Evolutionary conservation across 2,329 filamentous ascomycete species (phyloP).

Genomic region (Fusarium devonianum): DNA sequence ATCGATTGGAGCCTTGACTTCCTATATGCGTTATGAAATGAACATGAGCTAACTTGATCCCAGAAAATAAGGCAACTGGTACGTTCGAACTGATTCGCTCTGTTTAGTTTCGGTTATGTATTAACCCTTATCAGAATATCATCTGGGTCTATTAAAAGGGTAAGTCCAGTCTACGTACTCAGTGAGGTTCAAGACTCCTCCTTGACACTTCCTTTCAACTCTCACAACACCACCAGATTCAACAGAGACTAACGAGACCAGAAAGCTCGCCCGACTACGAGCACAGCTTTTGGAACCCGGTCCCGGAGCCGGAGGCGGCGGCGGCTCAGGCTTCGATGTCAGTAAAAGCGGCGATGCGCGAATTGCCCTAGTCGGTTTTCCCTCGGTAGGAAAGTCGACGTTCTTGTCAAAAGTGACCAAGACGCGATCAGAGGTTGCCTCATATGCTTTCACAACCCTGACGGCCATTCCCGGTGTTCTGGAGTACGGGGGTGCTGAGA

Average conservation of each 20-base stretch:
- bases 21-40: neutral
- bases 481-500: conserved; percentile 97
- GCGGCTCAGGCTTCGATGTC: conserved; percentile 88
- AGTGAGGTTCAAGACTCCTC: neutral
- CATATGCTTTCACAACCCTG: conserved; percentile 96
- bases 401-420: conserved; percentile 99
- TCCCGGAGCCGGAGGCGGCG: conserved; percentile 77
- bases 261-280: conserved; percentile 93
- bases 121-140: conserved; percentile 75
- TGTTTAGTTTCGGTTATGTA: neutral
- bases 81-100: conserved; percentile 48
- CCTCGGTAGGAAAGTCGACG: conserved; percentile 97
- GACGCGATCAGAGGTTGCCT: conserved; percentile 93
- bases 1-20: neutral
- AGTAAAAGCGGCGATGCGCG: conserved; percentile 96
- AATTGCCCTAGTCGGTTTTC: conserved; percentile 97
- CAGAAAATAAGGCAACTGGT: conserved; percentile 99
- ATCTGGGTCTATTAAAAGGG: conserved; percentile 97
- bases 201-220: too few species aligned
- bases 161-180: conserved; percentile 58
- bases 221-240: neutral
- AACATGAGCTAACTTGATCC: conserved; percentile 9
- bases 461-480: conserved; percentile 97
- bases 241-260: conserved; percentile 48
- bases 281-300: conserved; percentile 93